Evolutionary conservation across 768 basidiomycete genomes (phyloP), one percentile per base, ranked within the genome.

Genomic region (Boletus subparvulus): DNA sequence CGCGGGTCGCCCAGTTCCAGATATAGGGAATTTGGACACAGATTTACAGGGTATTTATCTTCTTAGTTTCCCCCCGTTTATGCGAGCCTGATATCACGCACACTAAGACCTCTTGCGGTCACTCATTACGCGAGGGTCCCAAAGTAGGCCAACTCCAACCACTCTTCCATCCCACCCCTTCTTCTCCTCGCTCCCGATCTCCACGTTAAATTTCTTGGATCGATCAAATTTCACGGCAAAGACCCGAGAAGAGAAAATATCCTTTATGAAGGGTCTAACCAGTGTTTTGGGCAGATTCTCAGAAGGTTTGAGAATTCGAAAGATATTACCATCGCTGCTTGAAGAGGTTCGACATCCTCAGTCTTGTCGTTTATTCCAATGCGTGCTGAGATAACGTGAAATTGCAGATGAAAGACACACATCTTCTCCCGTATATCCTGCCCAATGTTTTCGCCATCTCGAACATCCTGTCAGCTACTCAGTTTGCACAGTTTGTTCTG

Each of bases 381-480:
- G 17, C 11, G 28, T 40, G 19, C 40, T 67, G 50, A 69, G 47
- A 33, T 43, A 13, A 28, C 16, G 30, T 55, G 42, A 44, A 21
- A 58, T 50, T 26, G 43, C 48, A 91, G 88, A 94, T 94, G 92
- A 96, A 98, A 79, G 97, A 99, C 66, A 85, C 82, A 5, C 86
- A 92, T 64, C 82, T 99, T 4, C 76, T 99, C 54, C 97, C 97
- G 12, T 95, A 96, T 73, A 90, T 99, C 60, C 78, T 99, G 11
- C 97, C 97, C 8, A 97, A 97, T 72, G 90, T 98, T 14, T 96
- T 99, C 68, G 81, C 83, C 47, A 98, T 99, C 55, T 86, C 93
- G 21, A 83, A 80, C 56, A 79, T 85, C 24, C 75, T 98, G 47
- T 84, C 89, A 7, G 81, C 92, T 6, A 67, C 79, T 14, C 93